A percentile compares a stretch with the other conserved stretches of the same genome.
phyloP scores from a whole-genome alignment of 2,329 filamentous ascomycete genomes.

The Epichloe typhina region DNA sequence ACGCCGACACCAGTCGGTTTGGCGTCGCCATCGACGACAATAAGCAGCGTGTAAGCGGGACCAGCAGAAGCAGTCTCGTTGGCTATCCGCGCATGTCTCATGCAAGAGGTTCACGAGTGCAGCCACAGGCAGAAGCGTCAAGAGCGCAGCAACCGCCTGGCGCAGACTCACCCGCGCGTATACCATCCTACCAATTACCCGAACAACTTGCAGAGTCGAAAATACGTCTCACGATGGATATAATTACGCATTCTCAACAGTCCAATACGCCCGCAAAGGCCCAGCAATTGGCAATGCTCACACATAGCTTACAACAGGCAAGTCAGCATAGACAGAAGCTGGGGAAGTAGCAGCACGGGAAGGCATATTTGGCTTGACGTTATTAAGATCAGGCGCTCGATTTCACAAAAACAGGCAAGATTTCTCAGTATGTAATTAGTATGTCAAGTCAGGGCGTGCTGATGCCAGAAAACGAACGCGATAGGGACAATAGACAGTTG shows the following conservation, averaged over 20 bases:
- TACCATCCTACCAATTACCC: background rate
- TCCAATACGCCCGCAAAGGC: background rate
- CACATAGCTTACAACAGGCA: background rate
- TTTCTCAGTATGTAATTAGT: background rate
- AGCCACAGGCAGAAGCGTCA: background rate
- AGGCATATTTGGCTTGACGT: background rate
- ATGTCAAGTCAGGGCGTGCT: too few species aligned
- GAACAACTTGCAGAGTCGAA: background rate
- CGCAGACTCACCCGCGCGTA: background rate
- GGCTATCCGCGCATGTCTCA: background rate
- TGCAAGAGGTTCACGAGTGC: background rate
- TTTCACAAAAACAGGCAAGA: too few species aligned
- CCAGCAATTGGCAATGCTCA: background rate
- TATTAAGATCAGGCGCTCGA: too few species aligned
- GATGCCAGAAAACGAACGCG: too few species aligned
- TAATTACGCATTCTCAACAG: background rate
- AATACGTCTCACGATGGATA: constrained; percentile 3
- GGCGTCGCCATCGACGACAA: background rate
- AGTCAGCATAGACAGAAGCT: background rate
- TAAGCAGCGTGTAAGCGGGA: background rate
- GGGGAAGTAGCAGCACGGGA: background rate
- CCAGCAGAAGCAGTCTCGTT: background rate
- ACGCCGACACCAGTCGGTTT: background rate
- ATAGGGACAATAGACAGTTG: too few species aligned
- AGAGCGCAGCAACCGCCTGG: background rate